These are phyloP conservation scores for Vicia faba DNA, from an alignment of 306 rosid genomes.

Conservation along the genomic window DNA sequence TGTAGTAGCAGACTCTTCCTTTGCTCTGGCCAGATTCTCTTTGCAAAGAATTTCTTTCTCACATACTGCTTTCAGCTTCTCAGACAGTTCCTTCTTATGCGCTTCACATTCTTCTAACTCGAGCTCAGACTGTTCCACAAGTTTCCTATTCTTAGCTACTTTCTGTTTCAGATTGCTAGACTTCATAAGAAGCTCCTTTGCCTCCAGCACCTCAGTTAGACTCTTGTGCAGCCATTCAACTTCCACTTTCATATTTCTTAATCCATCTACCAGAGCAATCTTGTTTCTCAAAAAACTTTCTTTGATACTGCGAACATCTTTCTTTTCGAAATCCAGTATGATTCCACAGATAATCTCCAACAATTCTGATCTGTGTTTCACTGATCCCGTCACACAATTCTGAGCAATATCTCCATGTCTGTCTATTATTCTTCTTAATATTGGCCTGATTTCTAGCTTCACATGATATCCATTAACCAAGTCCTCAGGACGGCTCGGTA, in stretches of 20 bases:
- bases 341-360: constrained; percentile 27
- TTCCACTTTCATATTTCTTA: neutral
- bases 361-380: neutral
- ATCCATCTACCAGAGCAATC: neutral
- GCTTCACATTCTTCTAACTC: constrained; percentile 6
- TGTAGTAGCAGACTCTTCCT: neutral
- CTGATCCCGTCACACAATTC: neutral
- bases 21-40: constrained; percentile 1
- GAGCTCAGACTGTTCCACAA: neutral
- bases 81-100: neutral
- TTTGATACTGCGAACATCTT: neutral
- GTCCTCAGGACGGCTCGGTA: neutral
- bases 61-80: neutral
- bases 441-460: neutral
- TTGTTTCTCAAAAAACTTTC: neutral
- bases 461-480: constrained; percentile 7
- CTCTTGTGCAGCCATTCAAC: constrained; percentile 26
- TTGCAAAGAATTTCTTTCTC: constrained; percentile 7
- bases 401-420: constrained; percentile 16
- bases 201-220: constrained; percentile 21
- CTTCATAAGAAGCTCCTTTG: neutral
- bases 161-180: neutral
- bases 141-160: neutral
- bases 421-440: neutral
- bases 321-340: constrained; percentile 12